Base-by-base conservation (phyloP, 2,329 filamentous ascomycete genomes). In the Clonostachys chloroleuca region DNA sequence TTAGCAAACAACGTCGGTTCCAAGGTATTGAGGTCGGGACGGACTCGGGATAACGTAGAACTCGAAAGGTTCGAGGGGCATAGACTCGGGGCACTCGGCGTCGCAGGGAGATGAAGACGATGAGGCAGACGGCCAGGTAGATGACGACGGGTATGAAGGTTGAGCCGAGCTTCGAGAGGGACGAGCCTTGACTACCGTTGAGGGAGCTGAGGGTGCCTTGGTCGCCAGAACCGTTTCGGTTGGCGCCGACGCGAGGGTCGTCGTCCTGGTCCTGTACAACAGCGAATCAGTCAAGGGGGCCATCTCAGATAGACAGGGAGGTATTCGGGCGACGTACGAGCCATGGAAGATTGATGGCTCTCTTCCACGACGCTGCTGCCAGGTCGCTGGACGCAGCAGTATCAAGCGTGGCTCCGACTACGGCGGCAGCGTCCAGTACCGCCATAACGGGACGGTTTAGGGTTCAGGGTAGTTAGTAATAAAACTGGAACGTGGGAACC, bases 91-190 rank as follows among this genome's bases (percentile, higher is more conserved):
- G 66, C 43, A 66, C 69, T 44, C 65, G 70, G n/a, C 66, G 68
- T 13, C 80, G 72, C 42, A 78, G 56, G 10, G 68, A 41, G 44
- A 75, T 54, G 54, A 83, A 83, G 46, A 77, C 61, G 50, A 69
- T 34, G 35, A 81, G 47, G 50, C 78, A 81, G 14, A 81, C 52
- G 39, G 57, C 63, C 6, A 76, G 65, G 56, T 77, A 80, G 47
- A 80, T 57, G 51, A 70, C 54, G 13, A 81, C 72, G 16, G 80
- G 80, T 2, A 80, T 58, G 40, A 83, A 73, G 17, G 80, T 83
- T 53, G 69, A 70, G 36, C 74, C 65, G 6, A 69, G 60, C 40
- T 67, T 67, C 34, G 59, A 50, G 8, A 64, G 50, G 10, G 66
- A 69, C 1, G 65, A 58, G 10, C 60, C 61, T 43, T 69, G 68